Evolutionary conservation across 2,329 filamentous ascomycete species (phyloP).

Genomic region (Rhinocladiella similis): DNA sequence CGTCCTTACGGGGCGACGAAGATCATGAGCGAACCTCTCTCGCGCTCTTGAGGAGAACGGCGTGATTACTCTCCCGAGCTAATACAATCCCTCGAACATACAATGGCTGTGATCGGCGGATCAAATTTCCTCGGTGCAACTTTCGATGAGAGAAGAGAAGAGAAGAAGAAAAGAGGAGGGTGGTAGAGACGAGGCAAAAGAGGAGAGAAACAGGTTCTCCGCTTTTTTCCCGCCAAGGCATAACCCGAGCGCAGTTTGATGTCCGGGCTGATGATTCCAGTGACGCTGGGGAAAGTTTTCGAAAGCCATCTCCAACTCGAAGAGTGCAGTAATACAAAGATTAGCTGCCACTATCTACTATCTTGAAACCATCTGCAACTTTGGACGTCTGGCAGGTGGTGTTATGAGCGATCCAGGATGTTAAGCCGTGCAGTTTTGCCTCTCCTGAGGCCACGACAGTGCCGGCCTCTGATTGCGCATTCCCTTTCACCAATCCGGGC

Average conservation of each 20-base stretch:
- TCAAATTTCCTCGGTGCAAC: constrained; percentile 64
- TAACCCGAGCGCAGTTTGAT: neutral
- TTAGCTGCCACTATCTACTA: constrained; percentile 1
- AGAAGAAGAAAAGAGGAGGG: constrained; percentile 18
- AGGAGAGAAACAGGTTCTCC: neutral
- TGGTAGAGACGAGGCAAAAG: constrained; percentile 25
- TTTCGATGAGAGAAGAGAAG: constrained; percentile 45
- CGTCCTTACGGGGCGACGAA: constrained; percentile 50
- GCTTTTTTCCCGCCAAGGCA: neutral
- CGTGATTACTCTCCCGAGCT: constrained; percentile 48
- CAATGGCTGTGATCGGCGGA: constrained; percentile 47
- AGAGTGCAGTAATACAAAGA: neutral
- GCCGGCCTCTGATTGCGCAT: constrained; percentile 33
- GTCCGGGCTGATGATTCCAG: neutral
- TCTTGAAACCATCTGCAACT: neutral
- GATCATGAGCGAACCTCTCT: constrained; percentile 47
- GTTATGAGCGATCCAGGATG: constrained; percentile 35
- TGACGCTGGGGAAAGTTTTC: constrained; percentile 1
- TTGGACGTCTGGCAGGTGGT: constrained; percentile 1
- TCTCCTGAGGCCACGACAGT: constrained; percentile 42
- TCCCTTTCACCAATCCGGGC: constrained; percentile 39
- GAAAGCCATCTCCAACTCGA: constrained; percentile 6
- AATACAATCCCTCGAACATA: constrained; percentile 61
- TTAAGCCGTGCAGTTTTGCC: constrained; percentile 47
- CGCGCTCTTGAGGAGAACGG: constrained; percentile 52